Evolutionary conservation across 2,329 filamentous ascomycete genomes (phyloP), one percentile per base, ranked within the genome.

Genomic region (Fusarium stilboides): DNA sequence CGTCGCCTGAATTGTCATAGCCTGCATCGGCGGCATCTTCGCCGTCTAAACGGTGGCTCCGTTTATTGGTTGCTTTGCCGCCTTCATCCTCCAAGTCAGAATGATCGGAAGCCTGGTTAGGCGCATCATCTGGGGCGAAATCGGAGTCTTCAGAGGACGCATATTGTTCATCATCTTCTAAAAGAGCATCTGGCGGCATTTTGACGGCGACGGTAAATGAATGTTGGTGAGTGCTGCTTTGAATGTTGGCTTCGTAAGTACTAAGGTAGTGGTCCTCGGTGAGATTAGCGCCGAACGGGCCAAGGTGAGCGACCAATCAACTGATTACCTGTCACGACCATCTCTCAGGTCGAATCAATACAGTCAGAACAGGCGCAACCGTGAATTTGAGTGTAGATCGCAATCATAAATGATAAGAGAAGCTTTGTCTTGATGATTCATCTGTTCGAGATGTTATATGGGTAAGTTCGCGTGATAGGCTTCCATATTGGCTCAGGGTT

Each of bases 101-200:
- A 13, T 80, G 82, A 7, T 85, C 83, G 1, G 83, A 84, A 15
- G 79, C 82, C 17, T 81, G 84, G 33, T 82, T 83, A n/a, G 79
- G 75, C 28, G 75, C 84, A 19, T 83, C 82, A 45, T 88, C 89
- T n/a, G 87, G 88, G 24, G 89, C 86, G 65, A 93, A 93, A 75
- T 93, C 91, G 12, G 91, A 92, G 76, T 94, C 91, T 70, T 93
- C 89, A 5, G 90, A 90, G 3, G 91, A 92, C 17, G 85, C 87
- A 73, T 93, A 93, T 61, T 88, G 81, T 62, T 87, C 86, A 33
- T 88, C 84, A 22, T 85, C 83, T 19, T 85, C 84, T 52, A 76
- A 75, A 57, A 77, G 69, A 20, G 79, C 77, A 47, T 84, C 82
- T 47, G 79, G 73, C 14, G 80, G 71, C 85, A 87, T 87, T 53